A percentile compares a stretch with the other conserved stretches of the same genome.
phyloP scores from a whole-genome alignment of 192 early-diverging fungal genomes.

The Backusella psychrophila region DNA sequence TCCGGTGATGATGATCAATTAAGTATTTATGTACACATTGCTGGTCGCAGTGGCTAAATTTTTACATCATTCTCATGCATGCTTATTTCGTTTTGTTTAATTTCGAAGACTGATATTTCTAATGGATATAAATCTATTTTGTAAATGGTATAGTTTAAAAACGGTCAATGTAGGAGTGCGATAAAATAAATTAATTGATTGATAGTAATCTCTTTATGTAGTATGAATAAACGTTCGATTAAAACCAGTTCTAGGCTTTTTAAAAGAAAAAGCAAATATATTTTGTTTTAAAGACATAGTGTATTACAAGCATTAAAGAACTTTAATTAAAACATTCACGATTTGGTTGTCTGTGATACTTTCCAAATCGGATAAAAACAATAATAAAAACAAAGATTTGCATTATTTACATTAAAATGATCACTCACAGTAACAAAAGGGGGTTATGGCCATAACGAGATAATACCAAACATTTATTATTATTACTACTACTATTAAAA shows the following conservation, averaged over 20 bases:
- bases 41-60: not conserved
- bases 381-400: slow-evolving; percentile 10
- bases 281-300: not conserved
- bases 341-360: not conserved
- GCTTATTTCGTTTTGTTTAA: not conserved
- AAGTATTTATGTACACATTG: not conserved
- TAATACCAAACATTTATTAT: slow-evolving; percentile 3
- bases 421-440: not conserved
- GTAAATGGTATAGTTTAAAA: not conserved
- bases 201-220: too few species aligned
- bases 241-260: not conserved
- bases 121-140: not conserved
- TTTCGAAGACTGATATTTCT: not conserved
- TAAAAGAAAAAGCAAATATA: too few species aligned
- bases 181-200: not conserved
- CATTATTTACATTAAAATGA: slow-evolving; percentile 3
- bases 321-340: not conserved
- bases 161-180: not conserved
- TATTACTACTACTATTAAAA: not conserved
- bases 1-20: not conserved
- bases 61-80: not conserved
- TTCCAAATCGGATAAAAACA: slow-evolving; percentile 6
- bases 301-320: not conserved
- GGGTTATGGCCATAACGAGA: not conserved
- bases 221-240: not conserved